phyloP scores from a whole-genome alignment of 2,329 filamentous ascomycete genomes.

The Phaeoacremonium minimum region DNA sequence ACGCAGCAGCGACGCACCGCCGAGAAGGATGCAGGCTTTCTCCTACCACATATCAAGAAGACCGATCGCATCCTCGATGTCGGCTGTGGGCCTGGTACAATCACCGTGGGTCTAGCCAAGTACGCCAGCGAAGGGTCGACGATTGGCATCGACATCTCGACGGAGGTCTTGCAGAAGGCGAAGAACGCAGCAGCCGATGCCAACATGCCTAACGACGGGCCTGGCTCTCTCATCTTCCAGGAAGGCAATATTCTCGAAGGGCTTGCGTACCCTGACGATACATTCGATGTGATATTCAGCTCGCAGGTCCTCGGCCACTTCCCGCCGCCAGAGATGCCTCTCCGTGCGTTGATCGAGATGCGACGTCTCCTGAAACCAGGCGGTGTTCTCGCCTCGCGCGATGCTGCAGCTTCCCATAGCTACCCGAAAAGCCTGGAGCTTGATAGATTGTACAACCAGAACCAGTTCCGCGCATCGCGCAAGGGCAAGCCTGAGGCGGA shows the following conservation, averaged over 20 bases:
- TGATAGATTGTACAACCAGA: conserved; percentile 21
- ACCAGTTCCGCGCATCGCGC: conserved; percentile 13
- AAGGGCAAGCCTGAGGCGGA: conserved; percentile 13
- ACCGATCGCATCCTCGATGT: conserved; percentile 37
- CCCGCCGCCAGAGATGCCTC: conserved; percentile 19
- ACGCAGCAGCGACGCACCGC: conserved; percentile 27
- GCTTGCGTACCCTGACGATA: conserved; percentile 30
- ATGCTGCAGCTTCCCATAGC: conserved; percentile 21
- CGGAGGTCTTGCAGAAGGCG: conserved; percentile 24
- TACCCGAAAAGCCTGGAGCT: conserved; percentile 22
- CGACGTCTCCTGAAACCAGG: conserved; percentile 35
- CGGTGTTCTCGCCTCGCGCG: conserved; percentile 31
- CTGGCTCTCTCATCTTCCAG: conserved; percentile 20
- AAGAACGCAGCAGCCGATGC: conserved; percentile 11
- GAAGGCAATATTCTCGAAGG: conserved; percentile 26
- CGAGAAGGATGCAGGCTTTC: conserved; percentile 35
- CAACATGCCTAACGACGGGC: conserved; percentile 8
- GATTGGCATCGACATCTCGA: conserved; percentile 31
- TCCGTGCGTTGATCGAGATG: conserved; percentile 32
- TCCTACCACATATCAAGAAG: conserved; percentile 33
- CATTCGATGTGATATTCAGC: conserved; percentile 37
- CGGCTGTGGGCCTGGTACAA: conserved; percentile 44
- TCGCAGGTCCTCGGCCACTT: conserved; percentile 39
- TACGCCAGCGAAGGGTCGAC: conserved; percentile 32
- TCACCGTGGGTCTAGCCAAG: conserved; percentile 36